Conservation (phyloP, 2,329 filamentous ascomycete genomes). For the Cladosporium sp. region DNA sequence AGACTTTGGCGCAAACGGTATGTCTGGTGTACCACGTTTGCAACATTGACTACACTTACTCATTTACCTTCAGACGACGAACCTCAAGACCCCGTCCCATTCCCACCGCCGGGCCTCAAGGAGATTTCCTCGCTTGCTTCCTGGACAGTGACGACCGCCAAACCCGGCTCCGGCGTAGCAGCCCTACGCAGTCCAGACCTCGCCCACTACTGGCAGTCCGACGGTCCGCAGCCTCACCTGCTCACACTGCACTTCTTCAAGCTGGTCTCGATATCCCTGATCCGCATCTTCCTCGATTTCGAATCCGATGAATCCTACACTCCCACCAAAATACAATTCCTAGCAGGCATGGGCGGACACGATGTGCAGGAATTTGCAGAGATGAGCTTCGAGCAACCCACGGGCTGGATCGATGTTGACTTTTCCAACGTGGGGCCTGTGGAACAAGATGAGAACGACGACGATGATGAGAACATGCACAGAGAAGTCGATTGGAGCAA, state of each 20-base stretch:
- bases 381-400: slow-evolving; percentile 74
- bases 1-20: slow-evolving; percentile 12
- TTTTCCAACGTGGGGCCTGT: slow-evolving; percentile 60
- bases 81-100: slow-evolving; percentile 4
- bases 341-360: slow-evolving; percentile 86
- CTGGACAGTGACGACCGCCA: slow-evolving; percentile 79
- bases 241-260: slow-evolving; percentile 86
- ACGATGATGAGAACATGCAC: slow-evolving; percentile 33
- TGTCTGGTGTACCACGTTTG: not conserved
- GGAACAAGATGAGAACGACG: slow-evolving; percentile 31
- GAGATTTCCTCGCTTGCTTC: slow-evolving; percentile 82
- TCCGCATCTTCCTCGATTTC: slow-evolving; percentile 88
- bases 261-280: slow-evolving; percentile 72
- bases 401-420: slow-evolving; percentile 88
- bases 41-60: not conserved
- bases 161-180: slow-evolving; percentile 75
- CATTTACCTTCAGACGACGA: slow-evolving; percentile 20
- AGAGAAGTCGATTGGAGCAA: slow-evolving; percentile 50
- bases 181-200: slow-evolving; percentile 74
- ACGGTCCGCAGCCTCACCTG: slow-evolving; percentile 79
- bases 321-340: slow-evolving; percentile 85
- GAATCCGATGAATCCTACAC: slow-evolving; percentile 94
- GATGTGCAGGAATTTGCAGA: slow-evolving; percentile 85
- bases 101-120: slow-evolving; percentile 58
- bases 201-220: slow-evolving; percentile 78